Percentiles rank a stretch among this genome's conserved stretches.
phyloP scores from a whole-genome alignment of 1,284 basidiomycete species.

The Coniferiporia weirii region DNA sequence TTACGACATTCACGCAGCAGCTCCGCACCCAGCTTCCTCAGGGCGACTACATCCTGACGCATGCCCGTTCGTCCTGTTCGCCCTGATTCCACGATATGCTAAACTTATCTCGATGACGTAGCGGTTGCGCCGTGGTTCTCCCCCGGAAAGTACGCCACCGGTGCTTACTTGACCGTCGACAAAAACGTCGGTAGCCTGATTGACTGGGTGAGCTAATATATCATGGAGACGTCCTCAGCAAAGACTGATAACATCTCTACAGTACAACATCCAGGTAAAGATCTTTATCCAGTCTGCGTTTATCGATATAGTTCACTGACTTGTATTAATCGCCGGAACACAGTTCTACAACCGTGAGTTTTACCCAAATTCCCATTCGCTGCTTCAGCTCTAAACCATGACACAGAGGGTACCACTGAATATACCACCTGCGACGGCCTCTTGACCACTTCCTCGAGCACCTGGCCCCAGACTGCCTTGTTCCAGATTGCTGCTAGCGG shows the following conservation, averaged over 20 bases:
- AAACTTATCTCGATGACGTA: not conserved
- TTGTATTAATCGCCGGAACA: not conserved
- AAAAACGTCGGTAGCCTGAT: slow-evolving; percentile 49
- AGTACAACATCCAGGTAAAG: slow-evolving; percentile 44
- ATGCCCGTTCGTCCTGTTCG: slow-evolving; percentile 36
- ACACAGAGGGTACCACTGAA: slow-evolving; percentile 48
- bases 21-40: slow-evolving; percentile 31
- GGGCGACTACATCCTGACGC: slow-evolving; percentile 32
- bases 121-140: slow-evolving; percentile 37
- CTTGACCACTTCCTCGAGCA: slow-evolving; percentile 45
- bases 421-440: slow-evolving; percentile 54
- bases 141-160: slow-evolving; percentile 43
- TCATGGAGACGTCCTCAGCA: not conserved
- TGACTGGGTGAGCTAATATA: slow-evolving; percentile 36
- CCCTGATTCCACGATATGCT: slow-evolving; percentile 24
- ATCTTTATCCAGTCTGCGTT: not conserved
- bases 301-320: not conserved
- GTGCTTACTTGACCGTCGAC: slow-evolving; percentile 57
- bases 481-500: slow-evolving; percentile 60
- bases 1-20: slow-evolving; percentile 38
- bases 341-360: slow-evolving; percentile 62
- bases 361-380: not conserved
- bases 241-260: slow-evolving; percentile 4
- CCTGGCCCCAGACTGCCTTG: slow-evolving; percentile 46
- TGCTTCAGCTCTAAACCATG: not conserved